These are phyloP conservation scores for Boletus austroedulis DNA, from an alignment of 1,284 basidiomycete species.

Conservation along the genomic window DNA sequence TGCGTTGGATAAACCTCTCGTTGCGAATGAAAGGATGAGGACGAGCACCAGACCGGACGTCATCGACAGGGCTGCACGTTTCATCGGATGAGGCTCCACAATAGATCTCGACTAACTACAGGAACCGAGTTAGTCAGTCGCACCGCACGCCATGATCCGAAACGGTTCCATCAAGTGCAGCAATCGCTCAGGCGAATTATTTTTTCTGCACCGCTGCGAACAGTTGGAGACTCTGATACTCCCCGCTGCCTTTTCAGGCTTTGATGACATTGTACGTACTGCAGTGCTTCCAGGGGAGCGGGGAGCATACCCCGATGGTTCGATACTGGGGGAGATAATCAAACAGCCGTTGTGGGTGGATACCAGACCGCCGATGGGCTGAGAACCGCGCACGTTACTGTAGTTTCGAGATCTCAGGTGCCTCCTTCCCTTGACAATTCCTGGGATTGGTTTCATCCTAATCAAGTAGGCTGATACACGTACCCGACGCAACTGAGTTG, in stretches of 20 bases:
- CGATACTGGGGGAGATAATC: neutral
- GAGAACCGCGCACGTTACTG: too few relatives aligned
- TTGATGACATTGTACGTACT: neutral
- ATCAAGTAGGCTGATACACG: neutral
- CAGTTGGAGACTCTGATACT: neutral
- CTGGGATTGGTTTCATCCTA: conserved; percentile 9
- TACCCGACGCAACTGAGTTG: conserved; percentile 17
- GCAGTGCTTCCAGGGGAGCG: conserved; percentile 1
- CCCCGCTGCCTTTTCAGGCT: neutral
- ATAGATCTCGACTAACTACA: conserved; percentile 12
- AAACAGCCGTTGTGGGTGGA: neutral
- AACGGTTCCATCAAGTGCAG: neutral
- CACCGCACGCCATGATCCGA: conserved; percentile 19
- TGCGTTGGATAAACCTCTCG: conserved; percentile 2
- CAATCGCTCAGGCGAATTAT: neutral
- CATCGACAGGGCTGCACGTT: conserved; percentile 20
- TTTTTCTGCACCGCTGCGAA: conserved; percentile 1
- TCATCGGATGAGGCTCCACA: conserved; percentile 5
- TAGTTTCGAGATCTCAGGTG: neutral
- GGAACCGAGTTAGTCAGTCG: conserved; percentile 1
- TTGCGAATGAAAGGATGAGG: neutral
- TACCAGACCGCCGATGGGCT: conserved; percentile 2
- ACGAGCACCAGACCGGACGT: neutral
- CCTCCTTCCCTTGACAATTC: conserved; percentile 4
- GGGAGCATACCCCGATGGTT: neutral